Base-by-base conservation (phyloP, 2,329 filamentous ascomycete species). In the Cladosporium sphaerospermum region DNA sequence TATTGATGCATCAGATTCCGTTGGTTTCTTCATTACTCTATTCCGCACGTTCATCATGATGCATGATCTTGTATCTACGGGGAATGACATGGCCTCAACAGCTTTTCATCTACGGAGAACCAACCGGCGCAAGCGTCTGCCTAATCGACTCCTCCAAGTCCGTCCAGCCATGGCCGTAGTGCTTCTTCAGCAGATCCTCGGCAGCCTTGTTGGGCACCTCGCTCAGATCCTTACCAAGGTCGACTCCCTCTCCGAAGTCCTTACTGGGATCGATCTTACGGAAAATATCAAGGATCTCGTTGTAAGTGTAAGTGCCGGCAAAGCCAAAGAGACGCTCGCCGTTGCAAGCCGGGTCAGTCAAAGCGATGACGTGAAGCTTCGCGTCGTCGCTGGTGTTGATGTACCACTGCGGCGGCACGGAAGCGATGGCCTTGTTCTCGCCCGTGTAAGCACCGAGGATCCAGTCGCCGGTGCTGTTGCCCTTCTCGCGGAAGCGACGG, bases 241-340 rank as follows among this genome's bases (percentile, higher is more conserved):
- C 41, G 16, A 48, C 54, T 19, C 60, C 52, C 33, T 55, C 57
- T 8, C 50, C 41, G 18, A 62, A 58, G 11, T 46, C 46, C 43
- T 45, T 59, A 2, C 67, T 69, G 0, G 77, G 76, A 43, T 69
- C 68, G 3, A 70, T 28, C 41, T 69, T 67, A 28, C 69, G 62
- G 39, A 75, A 61, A 9, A 71, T 63, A 0, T 54, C 59, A 9
- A 78, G 56, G 13, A 79, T 58, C 2, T 71, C 60, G 16, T 78
- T 76, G 64, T 72, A 78, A 43, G 69, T 78, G 53, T 71, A 76
- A 0, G 71, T 71, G 1, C 70, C 66, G 0, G 75, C 78, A 49
- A 77, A 80, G 1, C 69, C 80, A 59, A 82, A 80, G 8, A 84
- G 62, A 1, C 81, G 73, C 59, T 83, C 74, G 0, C 71, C 70